Conservation (phyloP, 177 flowering plant species). For the Tripterygium wilfordii region DNA sequence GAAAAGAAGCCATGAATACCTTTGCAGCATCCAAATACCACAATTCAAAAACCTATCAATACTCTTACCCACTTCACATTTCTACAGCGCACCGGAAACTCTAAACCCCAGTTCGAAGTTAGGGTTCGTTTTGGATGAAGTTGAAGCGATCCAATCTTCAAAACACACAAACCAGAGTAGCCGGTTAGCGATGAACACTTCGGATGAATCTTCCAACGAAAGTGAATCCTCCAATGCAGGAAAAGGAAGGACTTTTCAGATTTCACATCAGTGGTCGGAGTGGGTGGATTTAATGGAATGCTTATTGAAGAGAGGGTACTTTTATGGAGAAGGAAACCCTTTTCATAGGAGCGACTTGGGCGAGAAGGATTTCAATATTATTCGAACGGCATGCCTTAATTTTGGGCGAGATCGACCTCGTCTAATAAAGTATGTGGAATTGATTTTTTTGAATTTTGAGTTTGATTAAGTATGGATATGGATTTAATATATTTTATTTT, state of each 20-base stretch:
- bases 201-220: slow-evolving; percentile 2
- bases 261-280: slow-evolving; percentile 74
- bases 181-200: neutral
- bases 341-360: slow-evolving; percentile 29
- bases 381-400: slow-evolving; percentile 74
- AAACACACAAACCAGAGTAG: slow-evolving; percentile 9
- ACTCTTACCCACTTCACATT: slow-evolving; percentile 14
- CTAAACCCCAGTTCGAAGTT: slow-evolving; percentile 23
- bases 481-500: too few species aligned
- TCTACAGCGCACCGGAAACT: slow-evolving; percentile 20
- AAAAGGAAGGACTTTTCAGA: slow-evolving; percentile 16
- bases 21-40: slow-evolving; percentile 7
- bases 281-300: slow-evolving; percentile 71
- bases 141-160: slow-evolving; percentile 30
- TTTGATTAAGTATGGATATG: too few species aligned
- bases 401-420: slow-evolving; percentile 59
- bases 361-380: slow-evolving; percentile 44
- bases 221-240: too few species aligned
- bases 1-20: slow-evolving; percentile 7
- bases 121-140: slow-evolving; percentile 21
- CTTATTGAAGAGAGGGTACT: slow-evolving; percentile 46
- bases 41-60: slow-evolving; percentile 9
- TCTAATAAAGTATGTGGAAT: slow-evolving; percentile 42
- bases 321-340: slow-evolving; percentile 32
- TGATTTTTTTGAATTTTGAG: too few species aligned